Evolutionary conservation across 2,329 filamentous ascomycete species (phyloP), one percentile per base, ranked within the genome.

Genomic region (Trichoderma semiorbis): DNA sequence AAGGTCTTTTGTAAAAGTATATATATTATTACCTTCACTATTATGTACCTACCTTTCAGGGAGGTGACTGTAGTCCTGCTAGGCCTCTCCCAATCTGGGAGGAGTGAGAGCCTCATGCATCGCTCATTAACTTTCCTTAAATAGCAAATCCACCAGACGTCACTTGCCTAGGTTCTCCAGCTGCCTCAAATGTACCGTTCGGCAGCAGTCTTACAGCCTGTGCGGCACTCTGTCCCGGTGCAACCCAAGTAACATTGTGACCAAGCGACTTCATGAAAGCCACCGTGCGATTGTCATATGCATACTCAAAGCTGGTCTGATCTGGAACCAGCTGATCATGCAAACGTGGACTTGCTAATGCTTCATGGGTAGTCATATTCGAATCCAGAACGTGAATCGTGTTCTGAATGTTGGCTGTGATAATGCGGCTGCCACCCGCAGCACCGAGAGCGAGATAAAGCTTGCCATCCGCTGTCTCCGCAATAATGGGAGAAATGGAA

Each of bases 281-380:
- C 1, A 92, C 89, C 0, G 92, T 93, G 0, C 80, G 79, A 75
- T 94, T 92, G 74, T 96, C 88, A 75, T 91, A 97, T 0, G 84
- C 80, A 50, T 89, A 91, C 82, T 98, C 94, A 65, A 97, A 93
- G 0, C 80, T 83, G 1, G 91, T 87, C 70, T 84, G 83, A 66
- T 92, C 89, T 0, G 94, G 94, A 4, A 91, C 84, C 7, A 97
- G 84, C 82, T 97, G 94, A 77, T 97, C 93, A 77, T 98, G 94
- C 28, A 97, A 80, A 1, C 95, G 84, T 0, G 93, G 92, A 6
- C 34, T 73, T 87, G 80, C 88, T 0, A 97, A 81, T 0, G 93
- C 91, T 63, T 92, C 84, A 0, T 84, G 79, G 0, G 89, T 84
- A 0, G 85, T 89, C 82, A 93, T 83, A 4, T 81, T 81, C 43